phyloP scores from a whole-genome alignment of 805 yeast species.

The Monosporozyma aquatica region DNA sequence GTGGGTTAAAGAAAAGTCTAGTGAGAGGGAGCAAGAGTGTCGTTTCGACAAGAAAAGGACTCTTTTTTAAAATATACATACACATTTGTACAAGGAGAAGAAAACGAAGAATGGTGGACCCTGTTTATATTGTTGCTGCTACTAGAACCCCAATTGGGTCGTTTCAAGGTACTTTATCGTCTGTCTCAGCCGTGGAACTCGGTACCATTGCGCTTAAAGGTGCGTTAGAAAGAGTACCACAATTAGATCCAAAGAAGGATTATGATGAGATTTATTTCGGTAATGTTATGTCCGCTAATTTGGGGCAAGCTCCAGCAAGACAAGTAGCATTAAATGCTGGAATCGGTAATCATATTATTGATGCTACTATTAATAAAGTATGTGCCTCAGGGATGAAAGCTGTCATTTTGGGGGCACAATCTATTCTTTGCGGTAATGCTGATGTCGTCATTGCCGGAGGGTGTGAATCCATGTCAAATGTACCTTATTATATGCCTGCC shows the following conservation, averaged over 20 bases:
- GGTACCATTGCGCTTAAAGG: constrained; percentile 90
- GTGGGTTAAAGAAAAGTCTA: too few species aligned
- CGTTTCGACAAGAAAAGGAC: too few species aligned
- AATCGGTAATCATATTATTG: constrained; percentile 66
- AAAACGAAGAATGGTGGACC: constrained; percentile 25
- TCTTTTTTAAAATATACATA: too few species aligned
- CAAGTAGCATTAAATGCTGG: constrained; percentile 94
- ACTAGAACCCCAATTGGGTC: constrained; percentile 96
- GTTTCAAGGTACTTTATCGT: constrained; percentile 74
- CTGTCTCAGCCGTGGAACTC: constrained; percentile 71
- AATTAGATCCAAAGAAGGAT: constrained; percentile 54
- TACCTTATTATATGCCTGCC: constrained; percentile 83
- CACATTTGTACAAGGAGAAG: background rate
- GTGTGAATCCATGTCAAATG: constrained; percentile 93
- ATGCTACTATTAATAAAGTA: constrained; percentile 90
- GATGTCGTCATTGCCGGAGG: constrained; percentile 96
- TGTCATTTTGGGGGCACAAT: constrained; percentile 81
- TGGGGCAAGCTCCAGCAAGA: constrained; percentile 97
- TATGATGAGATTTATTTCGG: constrained; percentile 92
- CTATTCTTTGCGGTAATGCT: constrained; percentile 79
- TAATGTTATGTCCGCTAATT: constrained; percentile 83
- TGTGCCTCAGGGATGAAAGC: constrained; percentile 96
- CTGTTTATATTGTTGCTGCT: constrained; percentile 81
- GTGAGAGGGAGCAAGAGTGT: too few species aligned
- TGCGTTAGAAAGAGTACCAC: constrained; percentile 76